A percentile compares a stretch with the other conserved stretches of the same genome.
These are phyloP conservation scores for Neurospora discreta DNA, from an alignment of 495 filamentous ascomycete genomes.

Conservation along the genomic window DNA sequence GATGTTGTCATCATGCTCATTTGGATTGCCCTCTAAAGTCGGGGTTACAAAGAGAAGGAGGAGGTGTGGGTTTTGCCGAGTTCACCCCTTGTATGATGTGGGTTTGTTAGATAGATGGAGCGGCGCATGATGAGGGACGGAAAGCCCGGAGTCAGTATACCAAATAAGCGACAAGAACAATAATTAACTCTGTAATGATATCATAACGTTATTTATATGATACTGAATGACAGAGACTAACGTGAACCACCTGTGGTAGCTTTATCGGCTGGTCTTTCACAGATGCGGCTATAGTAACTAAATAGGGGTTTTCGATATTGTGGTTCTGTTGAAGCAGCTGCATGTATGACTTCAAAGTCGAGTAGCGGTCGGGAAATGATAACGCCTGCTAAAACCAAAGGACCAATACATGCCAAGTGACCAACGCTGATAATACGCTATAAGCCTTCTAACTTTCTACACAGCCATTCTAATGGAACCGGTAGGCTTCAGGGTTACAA, in stretches of 20 bases:
- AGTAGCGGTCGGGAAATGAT: background rate
- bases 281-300: background rate
- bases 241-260: background rate
- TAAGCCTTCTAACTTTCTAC: background rate
- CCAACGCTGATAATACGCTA: background rate
- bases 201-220: background rate
- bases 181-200: background rate
- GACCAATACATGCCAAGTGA: background rate
- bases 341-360: background rate
- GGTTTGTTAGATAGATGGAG: background rate
- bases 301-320: background rate
- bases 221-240: background rate
- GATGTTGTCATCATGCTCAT: conserved; percentile 87
- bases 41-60: background rate
- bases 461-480: background rate
- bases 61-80: background rate
- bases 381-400: background rate
- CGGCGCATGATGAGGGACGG: background rate
- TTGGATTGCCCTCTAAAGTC: conserved; percentile 57
- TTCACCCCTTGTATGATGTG: background rate
- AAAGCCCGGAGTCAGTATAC: background rate
- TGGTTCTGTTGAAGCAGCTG: background rate
- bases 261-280: background rate
- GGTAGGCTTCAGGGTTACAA: background rate
- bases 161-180: background rate